Evolutionary conservation across 1,284 basidiomycete genomes (phyloP).

Genomic region (Moesziomyces parantarcticus): DNA sequence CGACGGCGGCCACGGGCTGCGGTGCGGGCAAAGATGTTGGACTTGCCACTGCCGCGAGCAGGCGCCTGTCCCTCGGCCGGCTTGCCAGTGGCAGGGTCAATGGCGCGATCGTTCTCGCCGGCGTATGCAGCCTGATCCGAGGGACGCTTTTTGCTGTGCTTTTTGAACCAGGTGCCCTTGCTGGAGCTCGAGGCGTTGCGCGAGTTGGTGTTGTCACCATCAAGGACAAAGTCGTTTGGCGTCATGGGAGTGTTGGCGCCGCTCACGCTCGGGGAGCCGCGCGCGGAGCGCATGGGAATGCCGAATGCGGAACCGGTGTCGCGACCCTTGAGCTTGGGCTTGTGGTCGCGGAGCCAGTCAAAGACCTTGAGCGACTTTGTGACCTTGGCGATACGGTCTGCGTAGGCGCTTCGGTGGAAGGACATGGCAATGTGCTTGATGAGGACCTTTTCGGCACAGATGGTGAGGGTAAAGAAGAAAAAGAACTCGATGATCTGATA

Average conservation of each 20-base stretch:
- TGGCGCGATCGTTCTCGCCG: conserved; percentile 22
- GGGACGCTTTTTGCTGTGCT: conserved; percentile 58
- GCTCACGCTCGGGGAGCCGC: conserved; percentile 39
- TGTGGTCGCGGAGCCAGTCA: conserved; percentile 78
- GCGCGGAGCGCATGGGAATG: conserved; percentile 63
- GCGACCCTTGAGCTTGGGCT: conserved; percentile 72
- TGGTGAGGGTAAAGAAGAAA: conserved; percentile 64
- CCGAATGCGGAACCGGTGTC: conserved; percentile 70
- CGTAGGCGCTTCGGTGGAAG: conserved; percentile 81
- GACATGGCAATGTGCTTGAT: conserved; percentile 64
- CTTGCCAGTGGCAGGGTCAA: conserved; percentile 33
- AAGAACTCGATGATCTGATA: conserved; percentile 65
- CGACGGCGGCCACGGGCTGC: conserved; percentile 33
- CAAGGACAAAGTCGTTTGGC: conserved; percentile 31
- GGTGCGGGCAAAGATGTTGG: conserved; percentile 34
- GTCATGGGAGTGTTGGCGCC: conserved; percentile 30
- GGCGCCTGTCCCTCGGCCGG: conserved; percentile 42
- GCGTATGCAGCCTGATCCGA: conserved; percentile 21
- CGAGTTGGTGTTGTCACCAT: conserved; percentile 10
- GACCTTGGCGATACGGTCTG: conserved; percentile 76
- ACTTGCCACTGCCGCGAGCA: conserved; percentile 39
- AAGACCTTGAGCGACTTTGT: conserved; percentile 74
- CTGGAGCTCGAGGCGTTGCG: conserved; percentile 19
- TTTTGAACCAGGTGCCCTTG: conserved; percentile 49
- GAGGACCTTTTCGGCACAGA: conserved; percentile 61